Evolutionary conservation across 2,329 filamentous ascomycete genomes (phyloP).

Genomic region (Xylariaceae sp.): DNA sequence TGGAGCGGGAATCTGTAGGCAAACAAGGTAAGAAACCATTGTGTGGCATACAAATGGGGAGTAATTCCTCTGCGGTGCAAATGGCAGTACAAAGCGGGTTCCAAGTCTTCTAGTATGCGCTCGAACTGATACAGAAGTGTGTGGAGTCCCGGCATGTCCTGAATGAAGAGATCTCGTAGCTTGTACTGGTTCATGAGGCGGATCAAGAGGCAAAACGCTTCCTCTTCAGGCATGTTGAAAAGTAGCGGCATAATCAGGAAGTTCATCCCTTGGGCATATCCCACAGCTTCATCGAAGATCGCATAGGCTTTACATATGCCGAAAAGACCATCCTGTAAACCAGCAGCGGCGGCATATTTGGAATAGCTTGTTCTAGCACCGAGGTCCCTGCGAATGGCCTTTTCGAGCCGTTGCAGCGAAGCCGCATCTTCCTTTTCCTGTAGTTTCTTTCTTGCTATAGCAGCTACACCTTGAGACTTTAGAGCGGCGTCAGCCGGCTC

Average conservation of each 20-base stretch:
- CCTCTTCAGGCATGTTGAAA: slow-evolving; percentile 97
- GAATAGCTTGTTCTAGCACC: slow-evolving; percentile 93
- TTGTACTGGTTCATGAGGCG: slow-evolving; percentile 96
- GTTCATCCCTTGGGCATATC: slow-evolving; percentile 98
- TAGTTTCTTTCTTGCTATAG: slow-evolving; percentile 68
- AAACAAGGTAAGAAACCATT: slow-evolving; percentile 99
- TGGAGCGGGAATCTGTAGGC: slow-evolving; percentile 96
- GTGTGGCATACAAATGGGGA: slow-evolving; percentile 90
- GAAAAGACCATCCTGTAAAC: slow-evolving; percentile 88
- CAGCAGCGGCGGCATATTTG: slow-evolving; percentile 86
- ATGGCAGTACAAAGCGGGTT: slow-evolving; percentile 92
- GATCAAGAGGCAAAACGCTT: slow-evolving; percentile 90
- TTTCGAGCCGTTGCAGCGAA: slow-evolving; percentile 77
- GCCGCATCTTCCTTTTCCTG: slow-evolving; percentile 66
- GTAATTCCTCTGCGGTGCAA: slow-evolving; percentile 81
- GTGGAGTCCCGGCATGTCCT: slow-evolving; percentile 95
- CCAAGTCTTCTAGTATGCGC: slow-evolving; percentile 83
- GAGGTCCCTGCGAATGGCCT: slow-evolving; percentile 82
- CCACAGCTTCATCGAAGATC: slow-evolving; percentile 86
- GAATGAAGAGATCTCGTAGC: slow-evolving; percentile 84
- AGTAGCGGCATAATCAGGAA: slow-evolving; percentile 94
- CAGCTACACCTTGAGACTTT: slow-evolving; percentile 58
- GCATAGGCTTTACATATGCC: slow-evolving; percentile 97
- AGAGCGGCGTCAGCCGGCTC: slow-evolving; percentile 60
- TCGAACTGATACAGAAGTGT: slow-evolving; percentile 94